Conservation (phyloP, 192 early-diverging fungal genomes). For the Phlyctochytrium planicorne region DNA sequence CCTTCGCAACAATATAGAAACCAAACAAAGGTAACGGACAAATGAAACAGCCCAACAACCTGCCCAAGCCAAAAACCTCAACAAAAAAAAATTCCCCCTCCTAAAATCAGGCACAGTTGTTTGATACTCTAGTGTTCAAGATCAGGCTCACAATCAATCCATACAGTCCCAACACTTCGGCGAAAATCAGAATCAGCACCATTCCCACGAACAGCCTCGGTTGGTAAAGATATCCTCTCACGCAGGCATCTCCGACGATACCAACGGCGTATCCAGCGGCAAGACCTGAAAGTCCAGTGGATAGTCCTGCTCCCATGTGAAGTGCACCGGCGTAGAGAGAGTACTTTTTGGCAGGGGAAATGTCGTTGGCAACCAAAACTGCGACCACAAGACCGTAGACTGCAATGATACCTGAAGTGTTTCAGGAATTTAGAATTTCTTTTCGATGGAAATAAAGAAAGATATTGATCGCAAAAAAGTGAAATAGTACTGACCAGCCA, state of each 20-base stretch:
- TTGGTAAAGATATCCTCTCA: constrained; percentile 86
- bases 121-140: constrained; percentile 85
- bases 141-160: constrained; percentile 88
- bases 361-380: constrained; percentile 73
- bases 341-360: constrained; percentile 38
- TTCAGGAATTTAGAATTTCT: no score
- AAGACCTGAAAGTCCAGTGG: constrained; percentile 86
- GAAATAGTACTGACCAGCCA: constrained; percentile 51
- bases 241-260: constrained; percentile 94
- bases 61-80: no score
- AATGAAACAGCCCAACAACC: not conserved
- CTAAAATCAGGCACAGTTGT: not conserved
- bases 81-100: no score
- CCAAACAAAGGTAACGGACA: not conserved
- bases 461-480: not conserved
- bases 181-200: constrained; percentile 98
- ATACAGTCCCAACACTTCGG: constrained; percentile 92
- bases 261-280: constrained; percentile 98
- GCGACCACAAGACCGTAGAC: constrained; percentile 97
- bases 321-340: constrained; percentile 76
- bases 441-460: not conserved
- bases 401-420: constrained; percentile 80
- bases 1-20: not conserved
- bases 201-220: constrained; percentile 87
- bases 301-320: constrained; percentile 89